Percentiles rank a stretch among this genome's conserved stretches.
Conservation (phyloP, 768 basidiomycete species). For the Trametes gibbosa region DNA sequence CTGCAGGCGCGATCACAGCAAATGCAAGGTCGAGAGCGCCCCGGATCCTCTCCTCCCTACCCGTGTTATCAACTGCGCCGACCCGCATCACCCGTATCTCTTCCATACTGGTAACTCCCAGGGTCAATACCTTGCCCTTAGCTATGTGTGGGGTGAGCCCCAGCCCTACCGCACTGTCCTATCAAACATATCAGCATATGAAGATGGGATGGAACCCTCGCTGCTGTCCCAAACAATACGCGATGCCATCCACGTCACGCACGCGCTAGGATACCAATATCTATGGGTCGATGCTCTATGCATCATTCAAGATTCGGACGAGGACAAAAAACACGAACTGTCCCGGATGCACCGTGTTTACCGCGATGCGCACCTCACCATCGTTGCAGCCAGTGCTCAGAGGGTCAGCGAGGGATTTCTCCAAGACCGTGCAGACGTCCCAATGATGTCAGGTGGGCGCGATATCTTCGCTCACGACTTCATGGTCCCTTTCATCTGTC, state of each 20-base stretch:
- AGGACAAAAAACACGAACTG: constrained; percentile 8
- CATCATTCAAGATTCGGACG: constrained; percentile 12
- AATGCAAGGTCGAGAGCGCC: neutral
- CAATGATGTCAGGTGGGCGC: neutral
- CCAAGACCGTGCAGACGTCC: neutral
- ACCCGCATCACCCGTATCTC: neutral
- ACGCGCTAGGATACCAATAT: constrained; percentile 6
- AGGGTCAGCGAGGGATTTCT: constrained; percentile 6
- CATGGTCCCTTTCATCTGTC: constrained; percentile 6
- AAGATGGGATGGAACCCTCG: neutral
- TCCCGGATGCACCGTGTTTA: neutral
- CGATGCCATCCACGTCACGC: constrained; percentile 7
- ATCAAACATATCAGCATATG: neutral
- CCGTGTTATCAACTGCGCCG: constrained; percentile 7
- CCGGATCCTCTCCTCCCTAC: constrained; percentile 1
- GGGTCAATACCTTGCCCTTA: constrained; percentile 4
- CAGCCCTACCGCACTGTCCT: neutral
- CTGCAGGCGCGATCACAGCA: neutral
- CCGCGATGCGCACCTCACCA: constrained; percentile 9
- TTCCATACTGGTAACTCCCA: neutral
- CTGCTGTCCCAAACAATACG: constrained; percentile 7
- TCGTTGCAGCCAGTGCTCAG: constrained; percentile 9
- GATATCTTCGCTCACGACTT: neutral
- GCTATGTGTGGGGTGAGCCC: constrained; percentile 10
- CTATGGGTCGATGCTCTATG: constrained; percentile 17